Evolutionary conservation across 2,329 filamentous ascomycete species (phyloP), one percentile per base, ranked within the genome.

Genomic region (Ceratocystis papillata): DNA sequence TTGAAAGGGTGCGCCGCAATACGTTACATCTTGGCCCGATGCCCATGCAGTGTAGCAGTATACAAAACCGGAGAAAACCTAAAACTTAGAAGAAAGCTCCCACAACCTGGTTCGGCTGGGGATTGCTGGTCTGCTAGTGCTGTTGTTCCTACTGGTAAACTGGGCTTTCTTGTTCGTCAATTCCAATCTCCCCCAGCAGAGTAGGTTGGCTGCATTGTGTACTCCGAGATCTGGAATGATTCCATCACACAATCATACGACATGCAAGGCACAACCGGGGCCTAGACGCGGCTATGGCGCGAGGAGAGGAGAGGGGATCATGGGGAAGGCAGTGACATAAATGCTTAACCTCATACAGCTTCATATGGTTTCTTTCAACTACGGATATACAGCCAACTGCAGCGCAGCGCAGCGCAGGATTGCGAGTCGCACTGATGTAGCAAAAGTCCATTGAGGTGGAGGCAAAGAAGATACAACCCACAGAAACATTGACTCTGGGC

Each of bases 231-330:
- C 30, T 20, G 12, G 28, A n/a, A 37, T 59, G 12, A 59, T 59
- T 7, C 30, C 28, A 59, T 37, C 55, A 20, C 55, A 59, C 30
- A 59, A 59, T 59, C 28, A 59, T 59, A 59, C 55, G 55, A 59
- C 30, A 37, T 59, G 28, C 25, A n/a, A 59, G 28, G 15, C 55
- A 59, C 12, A 15, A 30, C 20, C 28, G 30, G 28, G 55, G 55
- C 30, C 55, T 37, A 59, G 55, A 59, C 28, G n/a, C 55, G n/a
- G 30, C 55, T 30, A n/a, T 20, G 25, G 20, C 20, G 17, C 10
- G 7, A 57, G 25, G 33, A 25, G 22, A 15, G 5, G n/a, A 17
- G 25, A 59, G 17, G 17, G 3, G 17, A 53, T 25, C 12, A 25
- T 53, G 22, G 6, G 48, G 5, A 53, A 53, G 20, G 17, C 20